Evolutionary conservation across 257 asterid genomes (phyloP).

Genomic region (Anisodus tanguticus): DNA sequence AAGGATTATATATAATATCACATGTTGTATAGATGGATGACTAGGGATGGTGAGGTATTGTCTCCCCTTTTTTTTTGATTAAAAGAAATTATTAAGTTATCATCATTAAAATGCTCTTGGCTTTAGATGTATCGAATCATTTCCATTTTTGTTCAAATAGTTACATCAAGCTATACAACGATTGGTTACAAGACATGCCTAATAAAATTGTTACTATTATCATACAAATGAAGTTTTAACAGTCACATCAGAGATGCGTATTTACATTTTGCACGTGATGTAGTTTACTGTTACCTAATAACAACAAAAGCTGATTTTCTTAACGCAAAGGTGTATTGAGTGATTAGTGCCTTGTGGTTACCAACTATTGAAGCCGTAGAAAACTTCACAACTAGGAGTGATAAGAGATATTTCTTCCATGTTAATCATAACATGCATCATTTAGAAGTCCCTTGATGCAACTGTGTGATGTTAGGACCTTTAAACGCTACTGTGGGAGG

Average conservation of each 20-base stretch:
- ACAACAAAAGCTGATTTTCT: not conserved
- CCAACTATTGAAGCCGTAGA: not conserved
- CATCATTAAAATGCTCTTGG: not conserved
- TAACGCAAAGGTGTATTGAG: not conserved
- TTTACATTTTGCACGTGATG: not conserved
- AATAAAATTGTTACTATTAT: not conserved
- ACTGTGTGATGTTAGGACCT: conserved; percentile 5
- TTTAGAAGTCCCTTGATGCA: not conserved
- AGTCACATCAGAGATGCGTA: not conserved
- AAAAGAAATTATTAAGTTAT: not conserved
- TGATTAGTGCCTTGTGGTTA: not conserved
- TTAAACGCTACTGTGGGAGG: not conserved
- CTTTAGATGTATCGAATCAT: not conserved
- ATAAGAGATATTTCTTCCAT: not conserved
- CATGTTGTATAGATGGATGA: not conserved
- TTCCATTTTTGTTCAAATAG: not conserved
- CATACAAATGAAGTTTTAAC: not conserved
- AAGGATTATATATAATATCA: not conserved
- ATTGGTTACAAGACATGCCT: not conserved
- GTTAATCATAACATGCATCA: not conserved
- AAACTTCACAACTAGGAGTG: not conserved
- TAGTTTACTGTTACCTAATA: not conserved
- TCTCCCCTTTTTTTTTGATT: not conserved
- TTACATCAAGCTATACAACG: not conserved
- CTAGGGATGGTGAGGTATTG: not conserved